Evolutionary conservation across 805 yeast species (phyloP).

Genomic region (Sugiyamaella chiloensis): DNA sequence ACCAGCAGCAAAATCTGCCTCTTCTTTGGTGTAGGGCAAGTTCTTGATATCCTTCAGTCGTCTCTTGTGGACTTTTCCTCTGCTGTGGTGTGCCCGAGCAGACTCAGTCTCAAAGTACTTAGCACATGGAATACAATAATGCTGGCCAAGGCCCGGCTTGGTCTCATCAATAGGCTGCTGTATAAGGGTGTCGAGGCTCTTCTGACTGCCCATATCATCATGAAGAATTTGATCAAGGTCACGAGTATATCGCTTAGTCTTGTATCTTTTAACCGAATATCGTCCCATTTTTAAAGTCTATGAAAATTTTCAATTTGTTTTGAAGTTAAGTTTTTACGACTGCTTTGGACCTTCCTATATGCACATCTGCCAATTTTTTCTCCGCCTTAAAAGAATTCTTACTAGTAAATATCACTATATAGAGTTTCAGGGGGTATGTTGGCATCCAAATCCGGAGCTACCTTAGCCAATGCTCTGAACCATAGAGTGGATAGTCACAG

Average conservation of each 20-base stretch:
- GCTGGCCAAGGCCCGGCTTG: constrained; percentile 92
- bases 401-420: too few species aligned
- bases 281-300: constrained; percentile 64
- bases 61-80: constrained; percentile 80
- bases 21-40: constrained; percentile 83
- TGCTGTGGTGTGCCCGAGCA: constrained; percentile 69
- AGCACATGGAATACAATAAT: constrained; percentile 91
- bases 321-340: too few species aligned
- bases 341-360: too few species aligned
- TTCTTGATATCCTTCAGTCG: constrained; percentile 70
- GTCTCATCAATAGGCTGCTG: constrained; percentile 87
- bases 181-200: constrained; percentile 54
- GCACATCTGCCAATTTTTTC: too few species aligned
- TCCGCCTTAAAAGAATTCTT: too few species aligned
- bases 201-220: constrained; percentile 64
- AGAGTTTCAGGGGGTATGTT: neutral
- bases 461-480: too few species aligned
- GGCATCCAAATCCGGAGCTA: neutral
- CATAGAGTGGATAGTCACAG: too few species aligned
- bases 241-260: constrained; percentile 53
- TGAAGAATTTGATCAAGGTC: constrained; percentile 77
- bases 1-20: constrained; percentile 90
- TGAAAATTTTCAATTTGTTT: neutral
- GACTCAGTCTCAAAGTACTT: constrained; percentile 78
- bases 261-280: constrained; percentile 75